These are phyloP conservation scores for Athelia psychrophila DNA, from an alignment of 1,284 basidiomycete genomes.

Conservation along the genomic window DNA sequence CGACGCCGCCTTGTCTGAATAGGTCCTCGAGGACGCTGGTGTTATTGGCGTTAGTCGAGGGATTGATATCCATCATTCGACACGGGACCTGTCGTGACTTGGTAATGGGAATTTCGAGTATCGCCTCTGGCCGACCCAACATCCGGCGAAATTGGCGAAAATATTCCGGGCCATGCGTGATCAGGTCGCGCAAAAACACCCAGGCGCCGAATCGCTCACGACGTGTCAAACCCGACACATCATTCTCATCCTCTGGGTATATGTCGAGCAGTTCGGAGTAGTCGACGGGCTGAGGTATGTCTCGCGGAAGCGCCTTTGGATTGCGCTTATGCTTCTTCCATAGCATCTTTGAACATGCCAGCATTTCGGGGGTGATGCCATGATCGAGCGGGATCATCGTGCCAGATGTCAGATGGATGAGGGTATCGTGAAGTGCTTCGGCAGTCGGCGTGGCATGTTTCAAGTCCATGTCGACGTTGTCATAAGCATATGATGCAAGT, in stretches of 20 bases:
- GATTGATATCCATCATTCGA: conserved; percentile 2
- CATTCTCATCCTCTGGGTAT: background rate
- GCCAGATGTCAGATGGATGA: conserved; percentile 5
- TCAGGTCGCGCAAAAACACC: background rate
- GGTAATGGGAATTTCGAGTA: background rate
- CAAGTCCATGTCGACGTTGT: conserved; percentile 7
- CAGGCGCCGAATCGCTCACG: background rate
- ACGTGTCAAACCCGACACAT: background rate
- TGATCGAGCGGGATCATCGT: conserved; percentile 2
- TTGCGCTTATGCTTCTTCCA: conserved; percentile 1
- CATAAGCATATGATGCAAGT: conserved; percentile 1
- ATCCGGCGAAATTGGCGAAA: background rate
- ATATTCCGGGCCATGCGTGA: background rate
- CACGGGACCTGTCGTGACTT: background rate
- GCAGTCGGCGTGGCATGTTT: conserved; percentile 2
- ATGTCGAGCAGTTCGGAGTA: background rate
- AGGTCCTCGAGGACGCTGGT: background rate
- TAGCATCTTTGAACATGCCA: background rate
- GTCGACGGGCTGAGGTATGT: background rate
- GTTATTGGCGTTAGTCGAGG: background rate
- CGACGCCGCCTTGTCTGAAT: conserved; percentile 5
- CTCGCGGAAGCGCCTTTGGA: background rate
- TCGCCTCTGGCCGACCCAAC: background rate
- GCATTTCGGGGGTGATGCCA: background rate
- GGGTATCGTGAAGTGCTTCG: conserved; percentile 1